Percentiles rank a stretch among this genome's conserved stretches.
phyloP scores from a whole-genome alignment of 306 rosid species.

The Rosa lucieae region DNA sequence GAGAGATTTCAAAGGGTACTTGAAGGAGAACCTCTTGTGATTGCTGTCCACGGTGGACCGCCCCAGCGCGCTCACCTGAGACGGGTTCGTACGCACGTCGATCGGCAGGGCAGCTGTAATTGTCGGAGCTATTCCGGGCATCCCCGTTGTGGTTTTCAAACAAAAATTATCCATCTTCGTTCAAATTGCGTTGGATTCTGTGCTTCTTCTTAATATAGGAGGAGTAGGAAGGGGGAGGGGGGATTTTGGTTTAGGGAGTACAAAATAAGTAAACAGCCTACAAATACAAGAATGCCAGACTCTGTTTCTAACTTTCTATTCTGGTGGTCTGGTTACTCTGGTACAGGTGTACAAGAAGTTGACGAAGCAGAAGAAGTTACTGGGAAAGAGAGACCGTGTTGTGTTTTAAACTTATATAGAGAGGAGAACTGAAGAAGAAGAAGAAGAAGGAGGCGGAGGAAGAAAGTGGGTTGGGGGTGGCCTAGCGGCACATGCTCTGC shows the following conservation, averaged over 20 bases:
- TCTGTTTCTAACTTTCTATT: background rate
- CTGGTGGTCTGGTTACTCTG: too few relatives aligned
- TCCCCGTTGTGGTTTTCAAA: slow-evolving; percentile 46
- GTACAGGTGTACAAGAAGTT: background rate
- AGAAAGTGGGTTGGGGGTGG: background rate
- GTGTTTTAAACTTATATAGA: background rate
- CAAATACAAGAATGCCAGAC: background rate
- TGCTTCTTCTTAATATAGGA: background rate
- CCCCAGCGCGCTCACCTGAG: slow-evolving; percentile 32
- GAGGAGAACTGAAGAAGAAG: background rate
- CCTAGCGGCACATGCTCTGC: background rate
- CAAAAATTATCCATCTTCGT: slow-evolving; percentile 61
- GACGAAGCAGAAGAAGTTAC: background rate
- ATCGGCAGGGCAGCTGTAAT: slow-evolving; percentile 36
- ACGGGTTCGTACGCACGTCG: slow-evolving; percentile 53
- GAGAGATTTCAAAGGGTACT: slow-evolving; percentile 57
- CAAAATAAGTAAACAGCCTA: background rate
- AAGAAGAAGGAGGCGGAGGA: background rate
- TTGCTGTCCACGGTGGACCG: slow-evolving; percentile 9
- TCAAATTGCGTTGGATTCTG: background rate
- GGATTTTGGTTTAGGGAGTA: background rate
- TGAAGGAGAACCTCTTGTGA: slow-evolving; percentile 55
- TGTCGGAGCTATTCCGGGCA: slow-evolving; percentile 50
- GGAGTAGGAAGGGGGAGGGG: background rate
- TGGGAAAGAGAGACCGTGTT: background rate